Base-by-base conservation (phyloP, 768 basidiomycete species). In the Cystofilobasidium capitatum region DNA sequence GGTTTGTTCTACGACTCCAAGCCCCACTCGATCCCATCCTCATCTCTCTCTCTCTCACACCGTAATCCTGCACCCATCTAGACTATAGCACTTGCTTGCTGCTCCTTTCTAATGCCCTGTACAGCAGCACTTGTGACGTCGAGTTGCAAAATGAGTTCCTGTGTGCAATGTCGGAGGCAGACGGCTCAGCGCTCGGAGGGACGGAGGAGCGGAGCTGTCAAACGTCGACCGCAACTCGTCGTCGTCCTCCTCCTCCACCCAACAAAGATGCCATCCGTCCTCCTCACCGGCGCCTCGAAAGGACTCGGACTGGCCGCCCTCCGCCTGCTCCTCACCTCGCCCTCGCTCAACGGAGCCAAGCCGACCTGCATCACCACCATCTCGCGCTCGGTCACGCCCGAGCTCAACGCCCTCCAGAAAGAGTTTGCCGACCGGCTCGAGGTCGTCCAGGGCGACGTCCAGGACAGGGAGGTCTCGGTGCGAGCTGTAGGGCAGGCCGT, bases 301-400 rank as follows among this genome's bases (percentile, higher is more conserved):
- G 66, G 66, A 37, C 66, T 68, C 17, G 66, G 66, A 17, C 60
- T 68, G 14, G 22, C 60, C 0, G 61, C 45, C n/a, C 61, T 68
- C n/a, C 16, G 39, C 3, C 33, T 63, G 17, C 66, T 68, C 36
- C 49, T 62, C 4, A 20, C 26, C 24, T 31, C 59, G 24, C 66
- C 59, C 22, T 61, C 54, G 24, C 49, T 40, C 29, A 17, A 24
- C 42, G 59, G 39, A 17, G 2, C 3, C 14, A 2, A 12, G 51
- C 14, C 47, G 22, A 49, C 55, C 3, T 45, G 47, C 20, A 54
- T 68, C 35, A 45, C 63, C 26, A 54, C 40, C 40, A 39, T 68
- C 42, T 68, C 66, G 33, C 66, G 66, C 40, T 68, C 66, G 13
- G 31, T 62, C 20, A 39, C 66, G 8, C 33, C 39, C 16, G 66